A percentile compares a stretch with the other conserved stretches of the same genome.
phyloP scores from a whole-genome alignment of 176 grass and related monocot species.

The Phoenix dactylifera region DNA sequence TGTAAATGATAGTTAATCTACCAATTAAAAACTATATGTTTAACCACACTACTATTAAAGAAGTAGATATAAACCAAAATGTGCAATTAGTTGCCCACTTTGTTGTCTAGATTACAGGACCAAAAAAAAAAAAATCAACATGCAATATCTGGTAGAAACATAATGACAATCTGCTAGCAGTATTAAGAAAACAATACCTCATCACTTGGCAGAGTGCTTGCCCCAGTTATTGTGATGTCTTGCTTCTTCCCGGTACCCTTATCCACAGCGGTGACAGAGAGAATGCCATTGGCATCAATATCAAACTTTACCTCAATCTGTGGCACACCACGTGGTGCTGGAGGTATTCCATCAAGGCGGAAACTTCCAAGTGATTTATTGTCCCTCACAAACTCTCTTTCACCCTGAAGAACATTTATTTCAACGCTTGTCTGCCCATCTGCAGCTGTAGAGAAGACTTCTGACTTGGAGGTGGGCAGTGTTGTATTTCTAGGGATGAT shows the following conservation, averaged over 20 bases:
- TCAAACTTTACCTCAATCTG: constrained; percentile 84
- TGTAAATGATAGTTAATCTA: too few relatives aligned
- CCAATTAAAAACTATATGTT: too few relatives aligned
- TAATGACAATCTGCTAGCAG: too few relatives aligned
- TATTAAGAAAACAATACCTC: constrained; percentile 1
- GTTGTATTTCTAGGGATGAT: constrained; percentile 78
- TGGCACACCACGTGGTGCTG: constrained; percentile 56
- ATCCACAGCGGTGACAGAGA: constrained; percentile 58
- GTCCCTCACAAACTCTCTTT: constrained; percentile 71
- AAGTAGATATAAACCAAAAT: too few relatives aligned
- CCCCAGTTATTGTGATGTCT: constrained; percentile 66
- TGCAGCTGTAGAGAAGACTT: constrained; percentile 69
- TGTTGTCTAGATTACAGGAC: too few relatives aligned
- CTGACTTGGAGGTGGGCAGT: constrained; percentile 54
- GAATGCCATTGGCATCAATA: constrained; percentile 70
- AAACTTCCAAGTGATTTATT: constrained; percentile 79
- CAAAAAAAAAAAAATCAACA: too few relatives aligned
- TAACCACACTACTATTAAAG: too few relatives aligned
- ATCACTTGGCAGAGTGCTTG: constrained; percentile 36
- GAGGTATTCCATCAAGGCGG: constrained; percentile 70
- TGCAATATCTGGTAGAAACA: too few relatives aligned
- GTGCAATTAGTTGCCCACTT: too few relatives aligned
- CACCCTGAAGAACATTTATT: constrained; percentile 77
- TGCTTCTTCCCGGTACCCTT: constrained; percentile 76
- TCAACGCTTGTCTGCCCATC: constrained; percentile 71